Conservation (phyloP, 2,329 filamentous ascomycete species). For the Paracoccidioides lutzii region DNA sequence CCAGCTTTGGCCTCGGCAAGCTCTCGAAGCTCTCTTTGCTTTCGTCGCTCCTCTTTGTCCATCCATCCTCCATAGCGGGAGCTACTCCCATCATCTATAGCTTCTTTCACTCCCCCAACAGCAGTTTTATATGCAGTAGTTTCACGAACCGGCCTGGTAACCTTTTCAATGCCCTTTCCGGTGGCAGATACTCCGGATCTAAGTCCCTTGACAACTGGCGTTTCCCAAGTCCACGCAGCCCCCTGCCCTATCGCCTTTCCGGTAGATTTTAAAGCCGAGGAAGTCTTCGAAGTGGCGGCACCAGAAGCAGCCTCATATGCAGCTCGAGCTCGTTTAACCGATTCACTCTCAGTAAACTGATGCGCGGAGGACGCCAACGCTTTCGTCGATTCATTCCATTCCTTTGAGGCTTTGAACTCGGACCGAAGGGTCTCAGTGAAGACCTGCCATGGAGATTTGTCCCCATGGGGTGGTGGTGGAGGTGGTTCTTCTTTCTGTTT, state of each 20-base stretch:
- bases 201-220: conserved; percentile 79
- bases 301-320: conserved; percentile 80
- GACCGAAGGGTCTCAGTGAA: conserved; percentile 91
- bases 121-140: conserved; percentile 78
- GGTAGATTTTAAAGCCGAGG: conserved; percentile 70
- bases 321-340: conserved; percentile 69
- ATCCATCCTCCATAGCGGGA: conserved; percentile 93
- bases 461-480: conserved; percentile 88
- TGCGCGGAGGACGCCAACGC: conserved; percentile 78
- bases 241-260: conserved; percentile 79
- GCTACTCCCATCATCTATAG: conserved; percentile 93
- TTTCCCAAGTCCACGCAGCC: conserved; percentile 96
- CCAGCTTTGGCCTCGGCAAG: conserved; percentile 45
- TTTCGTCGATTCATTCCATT: conserved; percentile 99
- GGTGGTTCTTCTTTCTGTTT: conserved; percentile 53
- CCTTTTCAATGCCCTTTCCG: conserved; percentile 78
- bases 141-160: conserved; percentile 84
- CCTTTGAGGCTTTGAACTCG: conserved; percentile 93
- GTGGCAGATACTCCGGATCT: conserved; percentile 76
- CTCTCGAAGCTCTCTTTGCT: conserved; percentile 61
- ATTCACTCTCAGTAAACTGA: conserved; percentile 86
- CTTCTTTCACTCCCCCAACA: conserved; percentile 64
- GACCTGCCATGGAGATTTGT: conserved; percentile 97
- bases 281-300: conserved; percentile 64
- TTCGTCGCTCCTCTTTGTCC: conserved; percentile 86